These are phyloP conservation scores for Funneliformis caledonium DNA, from an alignment of 371 early-diverging fungal genomes.

Conservation along the genomic window DNA sequence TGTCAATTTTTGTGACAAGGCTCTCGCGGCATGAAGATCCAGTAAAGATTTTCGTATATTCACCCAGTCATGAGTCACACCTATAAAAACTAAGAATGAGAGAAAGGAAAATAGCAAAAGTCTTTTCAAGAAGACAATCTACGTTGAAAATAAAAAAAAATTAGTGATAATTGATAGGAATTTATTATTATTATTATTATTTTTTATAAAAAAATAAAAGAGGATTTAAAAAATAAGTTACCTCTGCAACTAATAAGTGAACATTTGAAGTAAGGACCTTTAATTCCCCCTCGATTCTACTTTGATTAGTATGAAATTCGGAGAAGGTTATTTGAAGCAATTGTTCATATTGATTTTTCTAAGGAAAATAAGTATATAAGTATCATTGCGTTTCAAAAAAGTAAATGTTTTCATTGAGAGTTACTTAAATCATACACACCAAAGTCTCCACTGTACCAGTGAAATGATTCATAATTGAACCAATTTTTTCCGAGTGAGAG, in stretches of 20 bases:
- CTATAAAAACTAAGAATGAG: not conserved
- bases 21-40: not conserved
- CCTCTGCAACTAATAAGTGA: not conserved
- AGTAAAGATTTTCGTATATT: conserved; percentile 3
- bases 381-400: not conserved
- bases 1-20: not conserved
- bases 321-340: not conserved
- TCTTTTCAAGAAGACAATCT: conserved; percentile 5
- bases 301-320: conserved; percentile 3
- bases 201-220: not conserved
- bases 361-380: not conserved
- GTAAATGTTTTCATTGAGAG: not conserved
- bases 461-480: not conserved
- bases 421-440: not conserved
- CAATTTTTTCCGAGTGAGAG: not conserved
- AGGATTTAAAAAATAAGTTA: not conserved
- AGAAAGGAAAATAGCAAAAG: not conserved
- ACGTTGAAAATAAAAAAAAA: not conserved
- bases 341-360: conserved; percentile 1
- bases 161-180: not conserved
- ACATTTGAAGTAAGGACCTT: not conserved
- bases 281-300: not conserved
- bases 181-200: not conserved
- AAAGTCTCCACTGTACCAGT: not conserved
- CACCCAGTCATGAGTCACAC: not conserved